Evolutionary conservation across 345 rosid species (phyloP), one percentile per base, ranked within the genome.

Genomic region (Eucalyptus paniculata): DNA sequence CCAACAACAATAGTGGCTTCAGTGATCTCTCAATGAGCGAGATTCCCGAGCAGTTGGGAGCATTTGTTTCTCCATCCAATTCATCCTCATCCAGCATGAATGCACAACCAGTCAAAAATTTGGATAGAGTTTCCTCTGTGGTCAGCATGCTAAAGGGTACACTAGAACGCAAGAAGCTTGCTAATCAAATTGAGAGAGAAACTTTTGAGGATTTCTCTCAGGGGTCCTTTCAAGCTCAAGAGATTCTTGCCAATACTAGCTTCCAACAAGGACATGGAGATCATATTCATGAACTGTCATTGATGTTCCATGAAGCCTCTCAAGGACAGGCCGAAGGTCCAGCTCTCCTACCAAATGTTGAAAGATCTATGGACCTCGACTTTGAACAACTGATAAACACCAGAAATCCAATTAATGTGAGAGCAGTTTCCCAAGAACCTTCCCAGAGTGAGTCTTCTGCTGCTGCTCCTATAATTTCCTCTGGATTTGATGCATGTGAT

Each of bases 371-470:
- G 53, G 92, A 91, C 60, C 88, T 92, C 89, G 96, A 93, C 86
- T 86, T 93, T 12, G 96, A 93, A 86, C 94, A 92, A 56, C 94
- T 93, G 87, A 92, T 91, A 49, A 94, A 93, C 89, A 90, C 92
- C 23, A 37, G 88, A 50, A 94, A 94, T 82, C 86, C 92, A 89
- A 89, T 93, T 60, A 96, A 93, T 53, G 47, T 88, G 56, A 83
- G 92, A 86, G 87, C 92, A 60, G 86, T 92, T 90, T 96, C 97
- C 87, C 89, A 91, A 65, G 96, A 96, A 93, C 92, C 94, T 86
- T 96, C 97, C 28, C 96, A 89, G 77, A 94, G 95, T 67, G 97
- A 94, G 92, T 96, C 98, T 88, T 95, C 98, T 18, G 96, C 96
- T 50, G 97, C 94, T 90, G 95, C 96, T 86, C 96, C 95, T 17